Evolutionary conservation across 1,284 basidiomycete species (phyloP).

Genomic region (Ceratobasidium sp.): DNA sequence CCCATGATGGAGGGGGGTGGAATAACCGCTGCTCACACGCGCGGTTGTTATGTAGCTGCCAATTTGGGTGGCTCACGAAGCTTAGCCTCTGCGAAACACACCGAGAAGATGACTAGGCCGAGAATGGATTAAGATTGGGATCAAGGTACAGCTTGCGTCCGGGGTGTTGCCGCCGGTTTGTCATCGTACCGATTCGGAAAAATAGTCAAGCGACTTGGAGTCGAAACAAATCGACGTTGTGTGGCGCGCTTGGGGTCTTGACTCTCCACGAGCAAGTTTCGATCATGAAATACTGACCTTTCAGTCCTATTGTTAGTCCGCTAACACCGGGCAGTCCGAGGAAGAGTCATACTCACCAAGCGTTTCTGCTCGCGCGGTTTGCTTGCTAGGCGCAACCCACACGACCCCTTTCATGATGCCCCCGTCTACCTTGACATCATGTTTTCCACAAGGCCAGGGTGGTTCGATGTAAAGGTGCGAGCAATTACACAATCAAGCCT

Average conservation of each 20-base stretch:
- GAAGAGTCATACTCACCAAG: neutral
- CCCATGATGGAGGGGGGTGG: neutral
- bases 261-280: too few species aligned
- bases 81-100: neutral
- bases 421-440: slow-evolving; percentile 28
- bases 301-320: neutral
- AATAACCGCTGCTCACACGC: neutral
- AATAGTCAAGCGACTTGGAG: neutral
- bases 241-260: neutral
- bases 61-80: neutral
- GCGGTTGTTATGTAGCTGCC: neutral
- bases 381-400: neutral
- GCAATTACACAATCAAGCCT: neutral
- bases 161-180: neutral
- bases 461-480: too few species aligned
- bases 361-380: neutral
- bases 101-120: neutral
- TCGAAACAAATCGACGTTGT: neutral
- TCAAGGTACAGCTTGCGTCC: neutral
- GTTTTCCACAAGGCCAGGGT: slow-evolving; percentile 17
- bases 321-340: neutral
- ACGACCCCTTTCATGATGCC: slow-evolving; percentile 37
- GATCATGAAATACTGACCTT: too few species aligned
- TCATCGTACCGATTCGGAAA: neutral
- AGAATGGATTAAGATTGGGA: neutral